Evolutionary conservation across 2,329 filamentous ascomycete species (phyloP), one percentile per base, ranked within the genome.

Genomic region (Helotiales sp.): DNA sequence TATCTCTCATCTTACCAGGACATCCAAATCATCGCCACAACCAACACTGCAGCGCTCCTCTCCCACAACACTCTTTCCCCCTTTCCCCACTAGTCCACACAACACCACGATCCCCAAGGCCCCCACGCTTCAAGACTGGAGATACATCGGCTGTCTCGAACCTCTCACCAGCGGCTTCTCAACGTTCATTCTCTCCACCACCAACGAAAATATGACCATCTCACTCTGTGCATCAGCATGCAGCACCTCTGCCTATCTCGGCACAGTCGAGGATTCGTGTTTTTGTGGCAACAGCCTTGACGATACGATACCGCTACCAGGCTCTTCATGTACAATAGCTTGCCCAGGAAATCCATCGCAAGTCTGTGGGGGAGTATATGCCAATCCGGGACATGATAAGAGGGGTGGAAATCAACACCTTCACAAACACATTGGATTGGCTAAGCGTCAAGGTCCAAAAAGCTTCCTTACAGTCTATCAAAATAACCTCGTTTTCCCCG

Each of bases 91-190:
- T n/a, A 52, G 24, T 32, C 20, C 47, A 17, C 43, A 54, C 1
- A 62, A 62, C 32, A 54, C 6, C 28, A 62, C 47, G 28, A 24
- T 22, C 1, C 20, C 32, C n/a, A 8, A 15, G 2, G 30, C 45
- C 1, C 28, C 47, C 11, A 26, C 26, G 4, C 17, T 62, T 1
- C 28, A 7, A 22, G 47, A n/a, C 30, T 62, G 45, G 45, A 52
- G 17, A 7, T 62, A 62, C 40, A 8, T 52, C 24, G 60, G 60
- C n/a, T 62, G 60, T 30, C 45, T 62, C 10, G 28, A 22, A 10
- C 30, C 20, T 11, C 26, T 22, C 26, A n/a, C n/a, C n/a, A n/a
- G n/a, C 13, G 30, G 28, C n/a, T 52, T 62, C 60, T 20, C 28
- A 24, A 52, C 0, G 1, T 52, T 62, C 34, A 28, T 22, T 26